Conservation (phyloP, 2,329 filamentous ascomycete species). For the Fusarium marasasianum region DNA sequence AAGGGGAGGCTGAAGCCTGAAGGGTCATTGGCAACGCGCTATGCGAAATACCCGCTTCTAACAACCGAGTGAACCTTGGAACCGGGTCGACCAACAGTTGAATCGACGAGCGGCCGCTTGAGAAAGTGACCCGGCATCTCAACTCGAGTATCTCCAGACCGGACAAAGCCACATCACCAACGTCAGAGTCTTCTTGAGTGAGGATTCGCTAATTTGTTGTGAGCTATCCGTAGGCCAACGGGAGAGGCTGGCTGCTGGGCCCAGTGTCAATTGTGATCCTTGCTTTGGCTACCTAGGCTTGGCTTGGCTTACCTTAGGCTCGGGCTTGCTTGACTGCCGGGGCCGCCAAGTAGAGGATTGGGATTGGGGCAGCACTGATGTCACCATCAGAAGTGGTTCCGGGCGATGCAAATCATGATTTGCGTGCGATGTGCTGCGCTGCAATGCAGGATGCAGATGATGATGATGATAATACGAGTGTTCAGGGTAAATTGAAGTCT, state of each 20-base stretch:
- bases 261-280: constrained; percentile 1
- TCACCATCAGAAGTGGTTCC: constrained; percentile 4
- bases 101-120: constrained; percentile 12
- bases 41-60: constrained; percentile 14
- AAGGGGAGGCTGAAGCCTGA: constrained; percentile 1
- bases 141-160: not conserved
- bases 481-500: not conserved
- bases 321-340: constrained; percentile 8
- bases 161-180: not conserved
- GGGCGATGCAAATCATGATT: constrained; percentile 22
- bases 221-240: constrained; percentile 5
- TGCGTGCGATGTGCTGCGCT: not conserved
- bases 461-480: not conserved
- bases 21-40: constrained; percentile 6
- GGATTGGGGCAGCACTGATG: constrained; percentile 4
- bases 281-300: constrained; percentile 3
- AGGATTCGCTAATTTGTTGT: not conserved
- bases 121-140: not conserved
- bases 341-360: not conserved
- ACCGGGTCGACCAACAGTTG: constrained; percentile 7
- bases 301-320: not conserved
- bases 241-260: constrained; percentile 27
- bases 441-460: not conserved
- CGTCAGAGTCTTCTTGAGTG: not conserved
- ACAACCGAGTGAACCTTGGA: constrained; percentile 24